phyloP scores from a whole-genome alignment of 345 rosid genomes.

The Acer campestre region DNA sequence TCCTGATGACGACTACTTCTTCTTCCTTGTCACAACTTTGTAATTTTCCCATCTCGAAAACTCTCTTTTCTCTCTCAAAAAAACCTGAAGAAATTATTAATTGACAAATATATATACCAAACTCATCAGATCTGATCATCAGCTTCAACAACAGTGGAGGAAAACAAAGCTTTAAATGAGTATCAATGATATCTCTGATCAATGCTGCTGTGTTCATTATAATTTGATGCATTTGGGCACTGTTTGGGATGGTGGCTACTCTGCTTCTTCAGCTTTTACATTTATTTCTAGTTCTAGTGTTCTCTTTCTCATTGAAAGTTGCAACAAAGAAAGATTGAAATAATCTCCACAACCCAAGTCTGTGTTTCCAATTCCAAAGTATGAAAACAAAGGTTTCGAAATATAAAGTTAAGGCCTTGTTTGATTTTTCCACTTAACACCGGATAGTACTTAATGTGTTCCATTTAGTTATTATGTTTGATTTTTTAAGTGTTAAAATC shows the following conservation, averaged over 20 bases:
- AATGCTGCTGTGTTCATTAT: not conserved
- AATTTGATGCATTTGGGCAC: not conserved
- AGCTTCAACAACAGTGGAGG: not conserved
- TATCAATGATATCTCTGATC: not conserved
- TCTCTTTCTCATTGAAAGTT: not conserved
- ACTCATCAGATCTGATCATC: not conserved
- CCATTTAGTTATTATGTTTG: too few species aligned
- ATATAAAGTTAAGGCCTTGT: not conserved
- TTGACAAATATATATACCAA: not conserved
- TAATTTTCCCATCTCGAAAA: conserved; percentile 33
- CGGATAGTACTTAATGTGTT: too few species aligned
- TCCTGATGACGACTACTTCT: conserved; percentile 27
- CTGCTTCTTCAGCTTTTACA: not conserved
- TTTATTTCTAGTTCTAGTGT: not conserved
- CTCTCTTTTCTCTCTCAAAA: not conserved
- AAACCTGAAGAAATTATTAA: not conserved
- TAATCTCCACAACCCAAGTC: not conserved
- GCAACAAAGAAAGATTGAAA: not conserved
- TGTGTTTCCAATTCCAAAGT: not conserved
- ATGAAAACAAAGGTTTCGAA: not conserved
- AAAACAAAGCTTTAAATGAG: not conserved
- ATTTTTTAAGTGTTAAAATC: too few species aligned
- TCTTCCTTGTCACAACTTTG: conserved; percentile 34
- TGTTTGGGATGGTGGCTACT: not conserved
- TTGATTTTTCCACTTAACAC: too few species aligned